These are phyloP conservation scores for Globisporangium recalcitrans DNA, from an alignment of 352 stramenopile species.

Conservation along the genomic window DNA sequence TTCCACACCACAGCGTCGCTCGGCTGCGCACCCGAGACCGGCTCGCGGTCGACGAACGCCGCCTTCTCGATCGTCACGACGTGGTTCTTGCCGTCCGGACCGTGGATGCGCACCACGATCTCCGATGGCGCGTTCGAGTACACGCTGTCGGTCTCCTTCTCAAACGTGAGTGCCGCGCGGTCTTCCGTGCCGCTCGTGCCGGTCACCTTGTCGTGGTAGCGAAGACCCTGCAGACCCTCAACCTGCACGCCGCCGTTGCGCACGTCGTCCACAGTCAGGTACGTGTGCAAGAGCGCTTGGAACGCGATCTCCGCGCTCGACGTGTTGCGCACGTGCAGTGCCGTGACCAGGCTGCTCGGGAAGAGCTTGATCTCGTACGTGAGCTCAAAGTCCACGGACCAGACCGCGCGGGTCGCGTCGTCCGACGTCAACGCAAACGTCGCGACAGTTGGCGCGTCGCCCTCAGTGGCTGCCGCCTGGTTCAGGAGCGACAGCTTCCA, in stretches of 20 bases:
- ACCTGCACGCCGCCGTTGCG: conserved; percentile 55
- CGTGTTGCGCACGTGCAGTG: conserved; percentile 89
- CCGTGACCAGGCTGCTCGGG: conserved; percentile 73
- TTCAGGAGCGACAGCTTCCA: conserved; percentile 57
- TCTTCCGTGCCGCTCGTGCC: conserved; percentile 50
- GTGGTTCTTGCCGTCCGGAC: conserved; percentile 36
- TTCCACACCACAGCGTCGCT: conserved; percentile 93
- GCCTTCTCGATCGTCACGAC: conserved; percentile 75
- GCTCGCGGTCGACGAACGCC: conserved; percentile 41
- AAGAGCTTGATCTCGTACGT: conserved; percentile 87
- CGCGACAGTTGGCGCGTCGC: conserved; percentile 41
- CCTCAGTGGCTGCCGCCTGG: conserved; percentile 25
- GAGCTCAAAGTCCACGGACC: conserved; percentile 74
- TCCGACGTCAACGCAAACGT: conserved; percentile 53
- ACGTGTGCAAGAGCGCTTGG: conserved; percentile 94
- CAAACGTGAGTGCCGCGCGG: conserved; percentile 55
- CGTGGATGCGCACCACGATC: conserved; percentile 65
- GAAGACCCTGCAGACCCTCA: conserved; percentile 80
- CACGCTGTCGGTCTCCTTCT: conserved; percentile 86
- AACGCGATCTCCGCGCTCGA: conserved; percentile 82
- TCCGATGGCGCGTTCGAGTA: conserved; percentile 68
- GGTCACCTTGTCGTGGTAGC: conserved; percentile 89
- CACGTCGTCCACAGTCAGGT: conserved; percentile 84
- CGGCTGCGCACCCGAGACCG: conserved; percentile 24
- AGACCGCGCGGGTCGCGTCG: conserved; percentile 48